A percentile compares a stretch with the other conserved stretches of the same genome.
Evolutionary conservation across 2,329 filamentous ascomycete genomes (phyloP).

Genomic region (Trichoderma sp.): DNA sequence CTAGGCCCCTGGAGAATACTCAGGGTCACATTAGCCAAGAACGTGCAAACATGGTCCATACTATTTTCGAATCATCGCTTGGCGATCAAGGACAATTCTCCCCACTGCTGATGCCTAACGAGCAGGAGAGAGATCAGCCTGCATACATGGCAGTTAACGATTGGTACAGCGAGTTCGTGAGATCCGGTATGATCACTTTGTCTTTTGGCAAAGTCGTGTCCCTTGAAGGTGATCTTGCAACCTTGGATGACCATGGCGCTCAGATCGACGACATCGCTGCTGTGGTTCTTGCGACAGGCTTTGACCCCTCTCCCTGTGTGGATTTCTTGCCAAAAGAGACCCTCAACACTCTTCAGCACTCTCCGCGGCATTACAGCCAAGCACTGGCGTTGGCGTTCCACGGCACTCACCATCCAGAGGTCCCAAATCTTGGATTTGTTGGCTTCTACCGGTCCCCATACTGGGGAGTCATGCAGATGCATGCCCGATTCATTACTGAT

Average conservation of each 20-base stretch:
- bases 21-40: slow-evolving; percentile 63
- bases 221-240: slow-evolving; percentile 37
- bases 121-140: slow-evolving; percentile 45
- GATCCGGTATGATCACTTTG: slow-evolving; percentile 57
- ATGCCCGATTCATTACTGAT: slow-evolving; percentile 64
- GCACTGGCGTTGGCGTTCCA: slow-evolving; percentile 67
- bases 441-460: slow-evolving; percentile 82
- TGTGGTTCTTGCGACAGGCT: slow-evolving; percentile 74
- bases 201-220: slow-evolving; percentile 45
- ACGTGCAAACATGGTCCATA: slow-evolving; percentile 52
- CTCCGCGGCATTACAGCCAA: slow-evolving; percentile 51
- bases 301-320: slow-evolving; percentile 61
- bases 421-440: slow-evolving; percentile 70
- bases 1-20: slow-evolving; percentile 55
- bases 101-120: slow-evolving; percentile 38
- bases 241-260: slow-evolving; percentile 27
- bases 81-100: slow-evolving; percentile 56
- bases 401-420: slow-evolving; percentile 56
- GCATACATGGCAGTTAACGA: slow-evolving; percentile 68
- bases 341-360: slow-evolving; percentile 55
- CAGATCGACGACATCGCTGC: slow-evolving; percentile 57
- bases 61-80: slow-evolving; percentile 45
- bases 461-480: slow-evolving; percentile 87
- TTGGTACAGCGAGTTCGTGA: slow-evolving; percentile 70
- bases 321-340: slow-evolving; percentile 60